Evolutionary conservation across 192 early-diverging fungal genomes (phyloP).

Genomic region (Oehlia diaphana): DNA sequence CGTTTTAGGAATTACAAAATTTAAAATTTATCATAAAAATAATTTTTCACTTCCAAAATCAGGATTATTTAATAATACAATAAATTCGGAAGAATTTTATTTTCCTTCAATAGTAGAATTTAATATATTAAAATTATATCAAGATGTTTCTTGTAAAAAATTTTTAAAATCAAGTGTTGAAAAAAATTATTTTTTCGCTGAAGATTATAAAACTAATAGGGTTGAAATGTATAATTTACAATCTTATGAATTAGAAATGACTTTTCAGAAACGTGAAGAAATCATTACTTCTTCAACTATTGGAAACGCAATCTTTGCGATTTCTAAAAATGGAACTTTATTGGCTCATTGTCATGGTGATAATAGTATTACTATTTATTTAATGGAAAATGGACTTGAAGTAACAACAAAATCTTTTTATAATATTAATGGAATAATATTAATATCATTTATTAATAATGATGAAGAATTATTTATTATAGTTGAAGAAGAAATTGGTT

Average conservation of each 20-base stretch:
- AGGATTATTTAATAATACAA: no score
- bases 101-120: not conserved
- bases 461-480: not conserved
- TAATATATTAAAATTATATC: slow-evolving; percentile 2
- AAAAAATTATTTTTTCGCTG: not conserved
- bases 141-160: not conserved
- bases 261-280: not conserved
- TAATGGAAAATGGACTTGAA: not conserved
- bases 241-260: not conserved
- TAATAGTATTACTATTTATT: not conserved
- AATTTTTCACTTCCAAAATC: not conserved
- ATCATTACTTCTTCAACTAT: no score
- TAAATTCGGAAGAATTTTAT: not conserved
- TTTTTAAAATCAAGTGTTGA: not conserved
- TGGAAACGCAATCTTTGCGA: not conserved
- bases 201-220: not conserved
- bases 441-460: not conserved
- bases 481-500: not conserved
- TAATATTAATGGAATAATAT: not conserved
- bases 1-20: not conserved
- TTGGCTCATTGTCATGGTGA: not conserved
- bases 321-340: not conserved
- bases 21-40: not conserved
- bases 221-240: slow-evolving; percentile 2
- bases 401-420: not conserved